Percentiles rank a stretch among this genome's conserved stretches.
These are phyloP conservation scores for Lentinus brumalis DNA, from an alignment of 768 basidiomycete genomes.

Conservation along the genomic window DNA sequence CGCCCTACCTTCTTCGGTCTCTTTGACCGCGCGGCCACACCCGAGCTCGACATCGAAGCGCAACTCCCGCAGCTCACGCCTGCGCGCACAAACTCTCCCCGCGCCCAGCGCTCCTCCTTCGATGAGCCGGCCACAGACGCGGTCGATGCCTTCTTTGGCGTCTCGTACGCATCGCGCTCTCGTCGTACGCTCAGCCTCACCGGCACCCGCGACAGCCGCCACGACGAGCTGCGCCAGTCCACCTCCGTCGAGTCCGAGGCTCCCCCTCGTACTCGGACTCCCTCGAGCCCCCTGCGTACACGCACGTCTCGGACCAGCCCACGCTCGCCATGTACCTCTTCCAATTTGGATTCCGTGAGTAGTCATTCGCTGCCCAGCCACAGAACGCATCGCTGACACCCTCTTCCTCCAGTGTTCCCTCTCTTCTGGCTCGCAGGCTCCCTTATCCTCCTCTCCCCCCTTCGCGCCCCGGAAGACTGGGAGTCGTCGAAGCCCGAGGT, in stretches of 20 bases:
- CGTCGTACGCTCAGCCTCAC: slow-evolving; percentile 11
- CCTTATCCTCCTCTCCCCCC: slow-evolving; percentile 42
- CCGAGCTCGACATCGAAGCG: slow-evolving; percentile 18
- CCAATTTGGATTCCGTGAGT: slow-evolving; percentile 53
- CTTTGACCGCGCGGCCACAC: slow-evolving; percentile 13
- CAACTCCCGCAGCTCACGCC: slow-evolving; percentile 10
- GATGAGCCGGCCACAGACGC: slow-evolving; percentile 14
- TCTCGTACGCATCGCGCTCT: slow-evolving; percentile 19
- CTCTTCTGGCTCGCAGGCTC: slow-evolving; percentile 49
- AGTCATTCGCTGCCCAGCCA: not conserved
- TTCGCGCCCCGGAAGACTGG: slow-evolving; percentile 39
- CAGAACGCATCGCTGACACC: not conserved
- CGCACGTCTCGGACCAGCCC: slow-evolving; percentile 37
- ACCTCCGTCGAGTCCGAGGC: slow-evolving; percentile 22
- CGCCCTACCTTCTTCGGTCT: slow-evolving; percentile 20
- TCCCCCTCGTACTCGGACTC: slow-evolving; percentile 36
- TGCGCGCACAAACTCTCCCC: slow-evolving; percentile 8
- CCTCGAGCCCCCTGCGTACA: slow-evolving; percentile 37
- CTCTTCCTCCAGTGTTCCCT: slow-evolving; percentile 43
- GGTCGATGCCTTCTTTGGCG: slow-evolving; percentile 35
- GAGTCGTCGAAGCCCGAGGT: slow-evolving; percentile 38
- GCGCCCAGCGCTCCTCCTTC: not conserved
- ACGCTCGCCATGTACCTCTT: slow-evolving; percentile 52
- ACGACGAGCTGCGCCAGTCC: slow-evolving; percentile 26
- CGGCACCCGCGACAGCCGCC: slow-evolving; percentile 35